Evolutionary conservation across 2,329 filamentous ascomycete species (phyloP), one percentile per base, ranked within the genome.

Genomic region (Cytospora paraplurivora): DNA sequence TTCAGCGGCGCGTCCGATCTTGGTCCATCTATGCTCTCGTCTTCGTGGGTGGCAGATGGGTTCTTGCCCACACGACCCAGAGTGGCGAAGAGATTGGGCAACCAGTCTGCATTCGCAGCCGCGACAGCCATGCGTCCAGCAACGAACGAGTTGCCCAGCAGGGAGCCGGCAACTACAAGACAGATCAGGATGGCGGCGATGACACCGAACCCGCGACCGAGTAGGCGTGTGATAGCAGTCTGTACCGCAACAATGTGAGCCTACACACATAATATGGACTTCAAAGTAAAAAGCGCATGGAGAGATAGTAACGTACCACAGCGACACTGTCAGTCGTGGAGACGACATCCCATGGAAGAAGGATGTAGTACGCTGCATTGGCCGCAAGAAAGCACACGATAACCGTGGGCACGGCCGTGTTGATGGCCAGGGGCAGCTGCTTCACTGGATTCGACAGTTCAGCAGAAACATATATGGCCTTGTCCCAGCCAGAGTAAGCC

Each of bases 401-500:
- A 19, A 88, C 86, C 0, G 83, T 84, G 0, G 85, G 81, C 37
- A 88, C 79, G 0, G 86, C 84, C 0, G 80, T 81, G 71, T 88
- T 86, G 71, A 89, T 85, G 3, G 85, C 85, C 2, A 83, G 79
- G 0, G 86, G 86, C 0, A 89, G 78, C 67, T 85, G 83, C 19
- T 76, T 77, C 0, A 78, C 80, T 0, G 83, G 83, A 0, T 77
- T 70, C 0, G 77, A 79, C 7, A 86, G 76, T 69, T 86, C 83
- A 0, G 82, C 80, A 0, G 82, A 80, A 54, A 86, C 76, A 67
- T 85, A 86, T 57, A 85, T 80, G 4, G 82, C 83, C 75, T 88
- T 88, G 62, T 88, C 86, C 86, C 86, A 89, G 0, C 86, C 86
- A 0, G 83, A 86, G 64, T 88, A 89, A 0, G 84, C 86, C 86